Percentiles rank a stretch among this genome's conserved stretches.
Evolutionary conservation across 352 stramenopile genomes (phyloP).

Genomic region (Thalassiosira exigua): DNA sequence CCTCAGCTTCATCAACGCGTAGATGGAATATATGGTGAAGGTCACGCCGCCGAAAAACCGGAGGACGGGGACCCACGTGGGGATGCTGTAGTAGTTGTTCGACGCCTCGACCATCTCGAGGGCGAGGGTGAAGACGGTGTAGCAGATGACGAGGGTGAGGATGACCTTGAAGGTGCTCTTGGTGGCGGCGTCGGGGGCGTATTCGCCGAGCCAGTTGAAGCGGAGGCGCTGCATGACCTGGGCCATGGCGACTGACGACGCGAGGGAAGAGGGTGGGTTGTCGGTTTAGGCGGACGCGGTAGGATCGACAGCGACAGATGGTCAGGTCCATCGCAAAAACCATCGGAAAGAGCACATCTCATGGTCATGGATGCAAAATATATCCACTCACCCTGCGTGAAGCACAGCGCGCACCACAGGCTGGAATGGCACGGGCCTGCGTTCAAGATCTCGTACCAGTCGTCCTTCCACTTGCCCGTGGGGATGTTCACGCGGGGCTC

Average conservation of each 20-base stretch:
- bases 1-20: constrained; percentile 67
- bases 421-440: constrained; percentile 69
- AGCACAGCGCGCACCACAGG: constrained; percentile 74
- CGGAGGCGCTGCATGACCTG: constrained; percentile 81
- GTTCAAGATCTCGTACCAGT: constrained; percentile 67
- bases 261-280: not conserved
- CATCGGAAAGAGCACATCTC: not conserved
- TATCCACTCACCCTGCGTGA: constrained; percentile 57
- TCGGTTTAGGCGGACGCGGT: no score
- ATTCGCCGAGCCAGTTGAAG: constrained; percentile 81
- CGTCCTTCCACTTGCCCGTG: constrained; percentile 82
- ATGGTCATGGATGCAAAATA: not conserved
- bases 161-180: constrained; percentile 80
- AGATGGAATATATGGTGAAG: constrained; percentile 77
- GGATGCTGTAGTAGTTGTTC: constrained; percentile 53
- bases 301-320: not conserved
- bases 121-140: constrained; percentile 66
- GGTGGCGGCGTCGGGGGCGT: constrained; percentile 47
- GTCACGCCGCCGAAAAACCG: constrained; percentile 63
- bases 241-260: constrained; percentile 65
- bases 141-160: constrained; percentile 62
- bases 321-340: not conserved
- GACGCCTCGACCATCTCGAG: constrained; percentile 59
- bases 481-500: constrained; percentile 66
- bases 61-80: constrained; percentile 52